Conservation (phyloP, 2,329 filamentous ascomycete genomes). For the Hymenoscyphus infarciens region DNA sequence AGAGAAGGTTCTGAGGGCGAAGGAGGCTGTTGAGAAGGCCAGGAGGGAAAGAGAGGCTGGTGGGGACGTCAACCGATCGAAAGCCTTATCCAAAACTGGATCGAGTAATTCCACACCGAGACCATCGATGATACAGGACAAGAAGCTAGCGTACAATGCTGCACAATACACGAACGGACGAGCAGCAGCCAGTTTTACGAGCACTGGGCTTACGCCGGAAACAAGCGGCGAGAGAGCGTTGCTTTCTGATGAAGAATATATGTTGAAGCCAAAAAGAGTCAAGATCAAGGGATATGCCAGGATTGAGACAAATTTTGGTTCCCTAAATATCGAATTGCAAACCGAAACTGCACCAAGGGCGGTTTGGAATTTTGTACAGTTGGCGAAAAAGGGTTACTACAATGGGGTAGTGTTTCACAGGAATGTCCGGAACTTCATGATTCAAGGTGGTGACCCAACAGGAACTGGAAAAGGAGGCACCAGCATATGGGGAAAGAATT, state of each 20-base stretch:
- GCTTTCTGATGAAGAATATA: slow-evolving; percentile 91
- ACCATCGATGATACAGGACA: slow-evolving; percentile 49
- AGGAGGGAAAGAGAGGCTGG: slow-evolving; percentile 67
- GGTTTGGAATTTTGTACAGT: slow-evolving; percentile 92
- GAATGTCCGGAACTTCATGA: slow-evolving; percentile 96
- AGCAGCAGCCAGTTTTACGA: slow-evolving; percentile 92
- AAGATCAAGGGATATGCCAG: slow-evolving; percentile 89
- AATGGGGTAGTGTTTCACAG: slow-evolving; percentile 80
- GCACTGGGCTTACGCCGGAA: slow-evolving; percentile 87
- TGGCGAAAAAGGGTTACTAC: slow-evolving; percentile 90
- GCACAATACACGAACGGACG: slow-evolving; percentile 86
- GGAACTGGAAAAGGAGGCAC: slow-evolving; percentile 87
- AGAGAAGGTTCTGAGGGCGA: slow-evolving; percentile 84
- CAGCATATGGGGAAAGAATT: slow-evolving; percentile 92
- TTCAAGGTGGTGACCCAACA: slow-evolving; percentile 92
- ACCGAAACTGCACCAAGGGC: slow-evolving; percentile 88
- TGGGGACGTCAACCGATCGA: slow-evolving; percentile 53
- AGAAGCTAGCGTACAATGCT: slow-evolving; percentile 72
- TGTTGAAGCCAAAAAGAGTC: slow-evolving; percentile 85
- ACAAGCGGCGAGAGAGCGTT: slow-evolving; percentile 84
- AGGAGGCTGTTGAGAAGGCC: slow-evolving; percentile 88
- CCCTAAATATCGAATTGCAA: slow-evolving; percentile 83
- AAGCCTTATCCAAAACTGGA: slow-evolving; percentile 39
- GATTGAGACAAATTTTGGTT: slow-evolving; percentile 81
- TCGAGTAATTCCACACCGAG: slow-evolving; percentile 35